Base-by-base conservation (phyloP, 176 grass and related monocot species). In the Oryza rufipogon region DNA sequence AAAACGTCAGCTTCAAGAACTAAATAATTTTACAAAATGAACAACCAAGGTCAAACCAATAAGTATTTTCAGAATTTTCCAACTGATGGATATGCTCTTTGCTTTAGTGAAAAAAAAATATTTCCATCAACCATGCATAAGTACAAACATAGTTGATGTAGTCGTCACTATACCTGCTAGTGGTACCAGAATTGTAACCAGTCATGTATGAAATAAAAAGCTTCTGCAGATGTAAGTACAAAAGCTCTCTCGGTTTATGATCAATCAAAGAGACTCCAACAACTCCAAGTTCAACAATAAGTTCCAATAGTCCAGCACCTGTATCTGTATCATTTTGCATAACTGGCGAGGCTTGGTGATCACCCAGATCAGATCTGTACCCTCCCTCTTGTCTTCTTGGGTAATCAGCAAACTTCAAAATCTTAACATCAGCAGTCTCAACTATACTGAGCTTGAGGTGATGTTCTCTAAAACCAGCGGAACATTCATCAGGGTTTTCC, bases 191-290 rank as follows among this genome's bases (percentile, higher is more conserved):
- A 86, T 88, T 85, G 89, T 92, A 94, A 82, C 92, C 90, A 88
- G 89, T 89, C 81, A 88, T 86, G 85, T 98, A 98, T 49, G 96
- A 98, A 70, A 95, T 74, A 46, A 92, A 95, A 85, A 98, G 91
- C 85, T 80, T 95, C 80, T 95, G 90, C 77, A 98, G 77, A 80
- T 90, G 84, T 60, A 98, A 91, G 85, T 98, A 98, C 68, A 95
- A 81, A 86, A 98, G 80, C 61, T 98, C 96, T 80, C 82, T 93
- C 22, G 93, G 96, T 76, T 87, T 92, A 89, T 98, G 93, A 75
- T 98, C 96, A 80, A 98, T 93, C 84, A 98, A 85, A 85, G 93
- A 98, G 71, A 95, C 79, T 81, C 96, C 96, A 52, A 98, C 87
- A 87, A 95, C 89, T 77, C 96, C 93, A 74, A 98, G 86, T 85